A percentile compares a stretch with the other conserved stretches of the same genome.
These are phyloP conservation scores for Phytophthora megakarya DNA, from an alignment of 352 stramenopile species.

Conservation along the genomic window DNA sequence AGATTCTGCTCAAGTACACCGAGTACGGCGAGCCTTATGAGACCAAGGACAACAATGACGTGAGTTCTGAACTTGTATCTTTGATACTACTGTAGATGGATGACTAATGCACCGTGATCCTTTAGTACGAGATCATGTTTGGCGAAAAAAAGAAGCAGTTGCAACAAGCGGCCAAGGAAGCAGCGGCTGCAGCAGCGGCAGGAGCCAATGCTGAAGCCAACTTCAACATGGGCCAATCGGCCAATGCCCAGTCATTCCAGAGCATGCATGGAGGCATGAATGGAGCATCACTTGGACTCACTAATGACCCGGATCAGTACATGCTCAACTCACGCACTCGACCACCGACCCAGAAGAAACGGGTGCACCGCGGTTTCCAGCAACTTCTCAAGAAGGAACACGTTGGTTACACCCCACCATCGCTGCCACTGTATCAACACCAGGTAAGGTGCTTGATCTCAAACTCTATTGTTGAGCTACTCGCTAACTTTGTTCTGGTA, in stretches of 20 bases:
- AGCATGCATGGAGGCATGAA: constrained; percentile 40
- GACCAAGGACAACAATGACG: constrained; percentile 84
- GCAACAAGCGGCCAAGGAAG: constrained; percentile 51
- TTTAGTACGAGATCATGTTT: constrained; percentile 84
- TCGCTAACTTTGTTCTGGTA: constrained; percentile 16
- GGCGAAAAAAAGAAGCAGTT: constrained; percentile 79
- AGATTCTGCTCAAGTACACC: constrained; percentile 88
- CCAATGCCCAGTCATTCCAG: constrained; percentile 42
- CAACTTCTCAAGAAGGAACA: constrained; percentile 83
- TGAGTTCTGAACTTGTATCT: constrained; percentile 38
- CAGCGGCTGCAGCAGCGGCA: constrained; percentile 36
- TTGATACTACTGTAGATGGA: not conserved
- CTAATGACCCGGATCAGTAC: constrained; percentile 75
- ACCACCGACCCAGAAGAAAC: constrained; percentile 60
- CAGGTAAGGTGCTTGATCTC: constrained; percentile 50
- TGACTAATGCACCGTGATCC: constrained; percentile 6
- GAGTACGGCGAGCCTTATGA: constrained; percentile 86
- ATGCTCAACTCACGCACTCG: constrained; percentile 47
- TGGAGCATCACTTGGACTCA: constrained; percentile 50
- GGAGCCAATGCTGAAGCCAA: constrained; percentile 41
- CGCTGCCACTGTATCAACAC: constrained; percentile 73
- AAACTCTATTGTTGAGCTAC: not conserved
- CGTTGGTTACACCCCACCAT: constrained; percentile 62
- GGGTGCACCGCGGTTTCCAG: constrained; percentile 77
- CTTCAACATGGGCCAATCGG: constrained; percentile 39